Evolutionary conservation across 2,329 filamentous ascomycete genomes (phyloP), one percentile per base, ranked within the genome.

Genomic region (Beauveria scarabaeidicola): DNA sequence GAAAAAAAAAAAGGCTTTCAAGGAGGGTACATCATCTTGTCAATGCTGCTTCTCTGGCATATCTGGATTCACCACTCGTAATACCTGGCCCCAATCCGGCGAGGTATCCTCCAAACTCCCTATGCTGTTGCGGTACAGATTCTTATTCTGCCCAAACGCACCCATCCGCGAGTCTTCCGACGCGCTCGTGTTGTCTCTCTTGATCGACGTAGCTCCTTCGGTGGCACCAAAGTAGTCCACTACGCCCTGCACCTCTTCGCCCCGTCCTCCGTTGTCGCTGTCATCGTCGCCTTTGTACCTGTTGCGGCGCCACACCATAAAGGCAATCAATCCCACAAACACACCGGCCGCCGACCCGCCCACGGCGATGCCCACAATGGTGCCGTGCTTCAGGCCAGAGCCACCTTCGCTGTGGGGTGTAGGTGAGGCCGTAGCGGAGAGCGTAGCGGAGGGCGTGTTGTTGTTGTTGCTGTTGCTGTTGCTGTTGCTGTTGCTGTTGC

Each of bases 131-230:
- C 54, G 44, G 15, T 23, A 48, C 44, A 57, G 32, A 7, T 13
- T 27, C 54, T 48, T 48, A 5, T 50, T 57, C 19, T 57, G 54
- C 21, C 54, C 54, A 40, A 57, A 57, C 44, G 54, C 54, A 1
- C 44, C 54, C 54, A 57, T 57, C 23, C 54, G 54, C 44, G 54
- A 57, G 32, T 57, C 54, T 21, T 47, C 54, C 21, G 54, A 57
- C 29, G 54, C 54, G 44, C 44, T 57, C 32, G 54, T 57, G 23
- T 57, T 57, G 44, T 57, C 54, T 11, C 54, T 36, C 15, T 19
- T 19, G 5, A 57, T 57, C 32, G 44, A 50, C 44, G 41, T 36
- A 5, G 25, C 9, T 13, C 43, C 36, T 10, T 21, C 32, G 2
- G 10, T 5, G 3, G 21, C 4, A 10, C 43, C 54, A 57, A 57